These are phyloP conservation scores for Pseudogymnoascus sp. DNA, from an alignment of 2,329 filamentous ascomycete genomes.

Conservation along the genomic window DNA sequence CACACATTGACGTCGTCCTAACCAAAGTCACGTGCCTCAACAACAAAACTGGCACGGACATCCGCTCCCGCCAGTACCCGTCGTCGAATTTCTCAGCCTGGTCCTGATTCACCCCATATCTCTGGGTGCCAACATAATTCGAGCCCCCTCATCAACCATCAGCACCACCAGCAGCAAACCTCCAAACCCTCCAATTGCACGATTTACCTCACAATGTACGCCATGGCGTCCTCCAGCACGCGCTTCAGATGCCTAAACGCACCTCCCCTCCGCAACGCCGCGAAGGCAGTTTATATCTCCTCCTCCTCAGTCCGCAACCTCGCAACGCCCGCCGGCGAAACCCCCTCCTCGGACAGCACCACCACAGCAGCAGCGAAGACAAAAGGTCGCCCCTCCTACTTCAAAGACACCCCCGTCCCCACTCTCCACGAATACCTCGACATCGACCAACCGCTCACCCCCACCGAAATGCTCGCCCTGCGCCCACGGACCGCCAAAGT, in stretches of 20 bases:
- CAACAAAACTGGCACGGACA: not conserved
- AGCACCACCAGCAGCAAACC: too few species aligned
- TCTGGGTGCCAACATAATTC: not conserved
- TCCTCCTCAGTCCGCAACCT: conserved; percentile 3
- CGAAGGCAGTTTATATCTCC: conserved; percentile 15
- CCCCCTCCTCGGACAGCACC: not conserved
- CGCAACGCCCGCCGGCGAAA: conserved; percentile 18
- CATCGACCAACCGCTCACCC: conserved; percentile 35
- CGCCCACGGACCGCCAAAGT: conserved; percentile 50
- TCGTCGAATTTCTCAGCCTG: not conserved
- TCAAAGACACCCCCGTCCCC: conserved; percentile 36
- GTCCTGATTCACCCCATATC: not conserved
- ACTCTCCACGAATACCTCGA: conserved; percentile 51
- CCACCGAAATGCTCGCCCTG: conserved; percentile 49
- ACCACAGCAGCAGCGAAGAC: conserved; percentile 13
- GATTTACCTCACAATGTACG: not conserved
- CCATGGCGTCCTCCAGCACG: conserved; percentile 21
- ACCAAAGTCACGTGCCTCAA: not conserved
- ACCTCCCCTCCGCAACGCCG: conserved; percentile 21
- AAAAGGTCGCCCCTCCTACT: conserved; percentile 27
- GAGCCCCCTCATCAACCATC: not conserved
- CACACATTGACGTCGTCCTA: not conserved
- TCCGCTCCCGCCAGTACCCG: not conserved
- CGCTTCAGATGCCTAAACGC: conserved; percentile 24
- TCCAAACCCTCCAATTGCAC: not conserved